These are phyloP conservation scores for Trichoderma lentiforme DNA, from an alignment of 2,329 filamentous ascomycete species.

Conservation along the genomic window DNA sequence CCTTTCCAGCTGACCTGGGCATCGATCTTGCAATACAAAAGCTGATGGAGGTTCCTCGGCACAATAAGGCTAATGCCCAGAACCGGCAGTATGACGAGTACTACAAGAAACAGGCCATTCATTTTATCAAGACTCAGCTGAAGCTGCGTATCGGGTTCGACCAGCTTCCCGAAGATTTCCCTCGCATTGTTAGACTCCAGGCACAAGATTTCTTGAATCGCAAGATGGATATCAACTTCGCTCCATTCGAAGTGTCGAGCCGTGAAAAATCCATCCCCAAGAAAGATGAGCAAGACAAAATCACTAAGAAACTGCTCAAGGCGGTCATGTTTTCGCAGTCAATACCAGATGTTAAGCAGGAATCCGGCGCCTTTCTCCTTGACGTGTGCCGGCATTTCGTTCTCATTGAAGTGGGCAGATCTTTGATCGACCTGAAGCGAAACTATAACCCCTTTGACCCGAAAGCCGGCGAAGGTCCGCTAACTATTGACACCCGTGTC, in stretches of 20 bases:
- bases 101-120: slow-evolving; percentile 91
- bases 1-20: slow-evolving; percentile 82
- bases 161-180: slow-evolving; percentile 82
- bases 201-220: slow-evolving; percentile 77
- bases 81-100: slow-evolving; percentile 68
- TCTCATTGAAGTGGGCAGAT: slow-evolving; percentile 81
- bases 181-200: slow-evolving; percentile 78
- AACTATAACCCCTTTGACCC: slow-evolving; percentile 77
- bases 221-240: slow-evolving; percentile 68
- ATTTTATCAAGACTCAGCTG: slow-evolving; percentile 81
- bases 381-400: slow-evolving; percentile 88
- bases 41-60: slow-evolving; percentile 74
- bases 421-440: slow-evolving; percentile 78
- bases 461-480: slow-evolving; percentile 77
- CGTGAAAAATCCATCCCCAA: slow-evolving; percentile 81
- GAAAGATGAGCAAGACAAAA: slow-evolving; percentile 77
- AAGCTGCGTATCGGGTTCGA: slow-evolving; percentile 90
- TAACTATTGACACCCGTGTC: slow-evolving; percentile 81
- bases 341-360: slow-evolving; percentile 72
- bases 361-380: slow-evolving; percentile 70
- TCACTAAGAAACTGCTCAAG: slow-evolving; percentile 82
- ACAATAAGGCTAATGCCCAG: slow-evolving; percentile 43
- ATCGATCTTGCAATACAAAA: slow-evolving; percentile 87
- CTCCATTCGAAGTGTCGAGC: slow-evolving; percentile 71
- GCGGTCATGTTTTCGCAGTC: slow-evolving; percentile 83